phyloP scores from a whole-genome alignment of 1,139 yeast genomes.

The Taphrina communis region DNA sequence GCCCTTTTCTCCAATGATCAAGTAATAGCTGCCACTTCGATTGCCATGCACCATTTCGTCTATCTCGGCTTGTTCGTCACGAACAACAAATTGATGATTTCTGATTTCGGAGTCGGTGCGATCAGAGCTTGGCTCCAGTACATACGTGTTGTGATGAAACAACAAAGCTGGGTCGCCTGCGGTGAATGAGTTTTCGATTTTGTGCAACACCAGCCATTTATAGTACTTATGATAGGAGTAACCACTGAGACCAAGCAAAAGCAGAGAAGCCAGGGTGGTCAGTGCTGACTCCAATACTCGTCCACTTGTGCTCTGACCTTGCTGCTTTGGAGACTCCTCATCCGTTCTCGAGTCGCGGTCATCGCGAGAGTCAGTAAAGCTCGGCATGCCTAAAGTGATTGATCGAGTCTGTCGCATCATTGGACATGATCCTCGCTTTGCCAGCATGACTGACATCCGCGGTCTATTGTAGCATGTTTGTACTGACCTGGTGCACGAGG shows the following conservation, averaged over 20 bases:
- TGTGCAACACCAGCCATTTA: slow-evolving; percentile 63
- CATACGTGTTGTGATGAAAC: slow-evolving; percentile 48
- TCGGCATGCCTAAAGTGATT: slow-evolving; percentile 37
- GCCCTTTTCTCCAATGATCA: slow-evolving; percentile 82
- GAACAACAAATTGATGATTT: slow-evolving; percentile 55
- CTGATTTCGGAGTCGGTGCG: slow-evolving; percentile 27
- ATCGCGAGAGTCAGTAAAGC: slow-evolving; percentile 16
- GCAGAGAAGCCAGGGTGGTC: slow-evolving; percentile 74
- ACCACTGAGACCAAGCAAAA: slow-evolving; percentile 75
- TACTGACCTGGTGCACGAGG: background rate
- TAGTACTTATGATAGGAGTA: slow-evolving; percentile 69
- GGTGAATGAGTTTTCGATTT: slow-evolving; percentile 72
- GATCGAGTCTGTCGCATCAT: slow-evolving; percentile 10
- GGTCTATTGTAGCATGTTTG: background rate
- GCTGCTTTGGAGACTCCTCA: slow-evolving; percentile 1
- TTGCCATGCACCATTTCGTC: slow-evolving; percentile 72
- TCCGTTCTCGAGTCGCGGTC: slow-evolving; percentile 5
- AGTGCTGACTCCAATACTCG: slow-evolving; percentile 69
- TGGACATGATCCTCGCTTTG: background rate
- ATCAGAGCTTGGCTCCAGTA: slow-evolving; percentile 5
- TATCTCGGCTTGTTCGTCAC: slow-evolving; percentile 70
- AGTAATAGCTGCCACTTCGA: slow-evolving; percentile 68
- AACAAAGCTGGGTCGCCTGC: slow-evolving; percentile 71
- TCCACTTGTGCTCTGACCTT: slow-evolving; percentile 5
- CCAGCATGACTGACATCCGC: background rate